Base-by-base conservation (phyloP, 78 protist genomes). In the Dictyostelium citrinum region DNA sequence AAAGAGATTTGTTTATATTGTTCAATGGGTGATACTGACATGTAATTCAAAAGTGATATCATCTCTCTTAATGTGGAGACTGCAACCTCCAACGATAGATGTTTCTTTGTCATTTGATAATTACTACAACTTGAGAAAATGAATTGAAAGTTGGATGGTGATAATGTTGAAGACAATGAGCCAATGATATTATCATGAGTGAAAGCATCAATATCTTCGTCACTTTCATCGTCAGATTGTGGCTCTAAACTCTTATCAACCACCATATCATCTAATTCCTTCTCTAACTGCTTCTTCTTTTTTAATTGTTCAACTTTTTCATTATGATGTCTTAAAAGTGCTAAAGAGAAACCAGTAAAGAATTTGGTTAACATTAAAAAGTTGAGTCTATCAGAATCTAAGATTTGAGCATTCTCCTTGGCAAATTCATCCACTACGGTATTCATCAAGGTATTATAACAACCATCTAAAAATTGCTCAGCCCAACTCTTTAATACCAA, bases 401-500 rank as follows among this genome's bases (percentile, higher is more conserved):
- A 24, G 24, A 77, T 77, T 29, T 80, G 60, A 14, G 77, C 10
- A 5, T 83, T 67, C 0, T 61, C 64, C 3, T 33, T 9, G 0
- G 77, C 24, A 33, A 86, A 41, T 16, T 86, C 84, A 5, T 46
- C 9, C 7, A 58, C 61, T 1, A 86, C 79, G 9, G 68, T 77
- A 22, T 46, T 70, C 92, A 86, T 86, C 68, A 86, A 43, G 0
- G 68, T 39, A 35, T 86, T 77, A 22, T 86, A 86, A 64, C 84
- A 86, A 27, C 84, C 92, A 77, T 86, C 92, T 37, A 86, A 70
- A 43, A 86, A 86, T n/a, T 86, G 82, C 11, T 51, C 75, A 1
- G 85, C 60, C 92, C 92, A 86, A 27, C n/a, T 20, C 70, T 64
- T 51, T 6, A 86, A 60, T 1, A 86, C 31, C 1, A 12, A 16